phyloP scores from a whole-genome alignment of 2,329 filamentous ascomycete genomes.

The Volutella citrinella region DNA sequence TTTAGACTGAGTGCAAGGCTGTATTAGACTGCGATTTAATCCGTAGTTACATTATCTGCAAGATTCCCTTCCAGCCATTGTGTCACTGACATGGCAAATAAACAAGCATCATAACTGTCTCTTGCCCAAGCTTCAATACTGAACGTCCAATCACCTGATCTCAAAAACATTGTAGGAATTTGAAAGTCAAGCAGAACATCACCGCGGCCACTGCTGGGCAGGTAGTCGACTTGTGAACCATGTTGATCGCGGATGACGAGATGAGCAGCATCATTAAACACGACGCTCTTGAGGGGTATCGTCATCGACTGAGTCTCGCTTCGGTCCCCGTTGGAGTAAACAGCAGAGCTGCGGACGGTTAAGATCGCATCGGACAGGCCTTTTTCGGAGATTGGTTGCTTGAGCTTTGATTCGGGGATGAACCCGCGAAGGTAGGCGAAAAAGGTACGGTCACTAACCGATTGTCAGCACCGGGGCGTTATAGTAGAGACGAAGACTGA shows the following conservation, averaged over 20 bases:
- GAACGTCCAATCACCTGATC: conserved; percentile 1
- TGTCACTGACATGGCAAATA: conserved; percentile 1
- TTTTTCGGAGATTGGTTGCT: conserved; percentile 1
- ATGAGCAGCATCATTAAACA: not conserved
- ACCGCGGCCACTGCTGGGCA: conserved; percentile 3
- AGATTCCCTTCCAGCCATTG: not conserved
- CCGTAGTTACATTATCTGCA: not conserved
- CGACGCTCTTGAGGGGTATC: conserved; percentile 1
- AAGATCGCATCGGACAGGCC: conserved; percentile 1
- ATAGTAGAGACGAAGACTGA: not conserved
- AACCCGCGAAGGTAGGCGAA: conserved; percentile 2
- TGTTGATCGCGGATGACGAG: conserved; percentile 1
- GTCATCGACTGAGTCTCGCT: not conserved
- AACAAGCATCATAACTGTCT: not conserved
- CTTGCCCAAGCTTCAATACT: conserved; percentile 1
- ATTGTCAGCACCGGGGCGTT: not conserved
- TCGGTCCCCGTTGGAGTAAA: conserved; percentile 1
- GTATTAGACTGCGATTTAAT: no score
- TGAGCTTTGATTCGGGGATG: conserved; percentile 2
- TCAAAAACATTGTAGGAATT: conserved; percentile 1
- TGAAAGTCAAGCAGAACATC: conserved; percentile 4
- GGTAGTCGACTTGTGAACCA: conserved; percentile 1
- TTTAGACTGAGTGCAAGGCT: no score
- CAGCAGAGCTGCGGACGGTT: conserved; percentile 1
- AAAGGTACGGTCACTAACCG: conserved; percentile 2